Percentiles rank a stretch among this genome's conserved stretches.
Conservation (phyloP, 345 rosid genomes). For the Mangifera indica region DNA sequence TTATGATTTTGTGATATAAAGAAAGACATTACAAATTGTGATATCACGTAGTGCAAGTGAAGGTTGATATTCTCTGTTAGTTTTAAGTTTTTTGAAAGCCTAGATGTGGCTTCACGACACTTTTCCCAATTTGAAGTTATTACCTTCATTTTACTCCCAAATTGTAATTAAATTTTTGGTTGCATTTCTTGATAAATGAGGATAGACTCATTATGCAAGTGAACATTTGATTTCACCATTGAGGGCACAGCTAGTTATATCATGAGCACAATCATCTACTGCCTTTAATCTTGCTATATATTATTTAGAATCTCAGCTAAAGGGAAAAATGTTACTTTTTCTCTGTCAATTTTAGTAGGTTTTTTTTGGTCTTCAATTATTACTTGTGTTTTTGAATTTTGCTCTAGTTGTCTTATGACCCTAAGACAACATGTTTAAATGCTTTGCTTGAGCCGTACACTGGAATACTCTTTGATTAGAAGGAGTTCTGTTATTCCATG, state of each 20-base stretch:
- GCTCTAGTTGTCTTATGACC: neutral
- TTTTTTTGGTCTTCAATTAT: neutral
- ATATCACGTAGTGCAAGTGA: neutral
- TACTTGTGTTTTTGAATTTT: neutral
- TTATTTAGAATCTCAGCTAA: slow-evolving; percentile 9
- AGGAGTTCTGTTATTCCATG: slow-evolving; percentile 2
- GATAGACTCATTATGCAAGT: neutral
- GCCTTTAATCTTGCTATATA: neutral
- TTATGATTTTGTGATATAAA: too few relatives aligned
- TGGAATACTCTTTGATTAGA: neutral
- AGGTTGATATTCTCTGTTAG: neutral
- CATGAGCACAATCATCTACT: neutral
- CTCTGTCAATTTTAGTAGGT: neutral
- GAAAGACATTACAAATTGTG: too few relatives aligned
- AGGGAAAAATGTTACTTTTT: neutral
- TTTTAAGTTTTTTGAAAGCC: neutral
- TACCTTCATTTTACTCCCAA: neutral
- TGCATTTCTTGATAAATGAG: neutral
- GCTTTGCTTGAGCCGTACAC: neutral
- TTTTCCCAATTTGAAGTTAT: neutral
- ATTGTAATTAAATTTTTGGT: neutral
- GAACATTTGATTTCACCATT: neutral
- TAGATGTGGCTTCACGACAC: neutral
- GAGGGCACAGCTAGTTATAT: neutral
- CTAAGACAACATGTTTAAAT: neutral